Base-by-base conservation (phyloP, 202 grass and related monocot genomes). In the Elaeis oleifera region DNA sequence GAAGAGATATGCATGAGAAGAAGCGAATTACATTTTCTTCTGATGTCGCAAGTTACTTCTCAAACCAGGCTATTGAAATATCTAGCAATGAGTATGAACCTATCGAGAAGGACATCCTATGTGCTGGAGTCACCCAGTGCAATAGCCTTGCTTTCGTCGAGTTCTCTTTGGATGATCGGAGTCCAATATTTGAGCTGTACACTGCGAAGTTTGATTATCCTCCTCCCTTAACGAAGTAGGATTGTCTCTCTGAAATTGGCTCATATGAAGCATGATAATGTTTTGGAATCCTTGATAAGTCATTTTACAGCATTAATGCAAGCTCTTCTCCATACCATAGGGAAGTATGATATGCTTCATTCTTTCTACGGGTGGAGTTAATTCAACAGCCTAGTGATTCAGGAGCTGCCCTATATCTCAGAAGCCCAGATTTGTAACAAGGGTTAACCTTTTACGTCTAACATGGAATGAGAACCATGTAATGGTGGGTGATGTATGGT, bases 31-130 rank as follows among this genome's bases (percentile, higher is more conserved):
- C 70, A 50, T 51, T 71, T 51, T 73, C 70, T 73, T 23, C 70
- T 25, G 50, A 73, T 54, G 70, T 63, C 7, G 59, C 70, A 27
- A 55, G 50, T 53, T 73, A 73, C 58, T 73, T 73, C 44, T 51
- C 63, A 32, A 59, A 63, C 54, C 56, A 63, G 70, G 70, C 70
- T n/a, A 59, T 73, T 31, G 70, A 73, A 73, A 39, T 73, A 62
- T 73, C 70, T 25, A 73, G 70, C 59, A 73, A 73, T 63, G 70
- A 73, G 20, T 63, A 63, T 63, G 70, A 63, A 63, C 70, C 70
- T 24, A 73, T 50, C 17, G 59, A 73, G 70, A 54, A 56, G 22
- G 70, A 73, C 59, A 73, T 73, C 17, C 26, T 73, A 50, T 73
- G 53, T 49, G 58, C 59, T 39, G 70, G 70, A 28, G n/a, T 63